Conservation (phyloP, 208 protist species). For the Wallacemonas sp. region DNA sequence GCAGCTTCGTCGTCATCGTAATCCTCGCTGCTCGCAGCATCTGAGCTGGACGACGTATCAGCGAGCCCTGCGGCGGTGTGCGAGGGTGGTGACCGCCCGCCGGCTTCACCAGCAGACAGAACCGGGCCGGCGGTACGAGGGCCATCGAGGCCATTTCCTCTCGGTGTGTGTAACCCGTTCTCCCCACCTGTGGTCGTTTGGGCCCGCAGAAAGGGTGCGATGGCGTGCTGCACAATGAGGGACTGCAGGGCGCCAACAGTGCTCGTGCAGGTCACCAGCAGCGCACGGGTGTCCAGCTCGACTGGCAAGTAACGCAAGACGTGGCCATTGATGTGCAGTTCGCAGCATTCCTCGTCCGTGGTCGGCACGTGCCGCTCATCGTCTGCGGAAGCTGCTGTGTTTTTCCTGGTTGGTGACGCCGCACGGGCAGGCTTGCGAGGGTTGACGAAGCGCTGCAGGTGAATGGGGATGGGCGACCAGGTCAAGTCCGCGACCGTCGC, state of each 20-base stretch:
- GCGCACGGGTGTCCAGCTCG: slow-evolving; percentile 6
- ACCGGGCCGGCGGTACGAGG: no score
- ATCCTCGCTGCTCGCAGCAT: no score
- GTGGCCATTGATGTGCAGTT: slow-evolving; percentile 7
- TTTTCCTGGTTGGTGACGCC: no score
- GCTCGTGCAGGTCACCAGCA: slow-evolving; percentile 8
- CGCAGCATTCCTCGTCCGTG: slow-evolving; percentile 2
- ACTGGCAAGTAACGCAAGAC: slow-evolving; percentile 11
- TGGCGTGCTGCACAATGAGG: slow-evolving; percentile 1
- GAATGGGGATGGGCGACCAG: slow-evolving; percentile 20
- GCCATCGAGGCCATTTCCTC: no score
- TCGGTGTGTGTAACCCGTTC: no score
- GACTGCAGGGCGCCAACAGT: slow-evolving; percentile 6
- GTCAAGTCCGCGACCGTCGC: slow-evolving; percentile 14
- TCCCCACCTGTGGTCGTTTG: no score
- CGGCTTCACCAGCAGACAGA: no score
- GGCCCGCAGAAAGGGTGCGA: not conserved
- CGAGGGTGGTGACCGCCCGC: no score
- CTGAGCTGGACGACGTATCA: no score
- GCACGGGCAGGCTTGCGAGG: not conserved
- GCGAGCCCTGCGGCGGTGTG: no score
- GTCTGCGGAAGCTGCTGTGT: no score
- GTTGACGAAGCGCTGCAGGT: slow-evolving; percentile 18
- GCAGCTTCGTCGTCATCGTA: no score
- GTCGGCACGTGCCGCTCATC: not conserved